Base-by-base conservation (phyloP, 495 filamentous ascomycete genomes). In the Penicillium verhagenii region DNA sequence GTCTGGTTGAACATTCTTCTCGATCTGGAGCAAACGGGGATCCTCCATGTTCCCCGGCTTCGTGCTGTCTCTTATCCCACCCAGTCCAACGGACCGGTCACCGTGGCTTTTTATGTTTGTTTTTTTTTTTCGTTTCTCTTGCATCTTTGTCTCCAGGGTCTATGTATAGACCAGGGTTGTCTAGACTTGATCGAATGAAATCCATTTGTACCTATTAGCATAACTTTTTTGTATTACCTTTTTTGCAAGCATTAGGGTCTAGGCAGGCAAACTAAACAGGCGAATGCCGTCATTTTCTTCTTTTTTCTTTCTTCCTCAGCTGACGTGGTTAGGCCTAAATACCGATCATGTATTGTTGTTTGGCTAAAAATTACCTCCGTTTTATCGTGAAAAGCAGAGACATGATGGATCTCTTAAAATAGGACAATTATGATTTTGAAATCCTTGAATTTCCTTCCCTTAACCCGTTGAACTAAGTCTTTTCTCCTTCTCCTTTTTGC, bases 81-180 rank as follows among this genome's bases (percentile, higher is more conserved):
- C 61, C 64, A 62, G 61, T 46, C 64, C 64, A 57, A 44, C 53
- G 64, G 64, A 59, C 50, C 58, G 56, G 61, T 31, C n/a, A n/a
- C n/a, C n/a, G 53, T 42, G 28, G 20, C 45, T 31, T 59, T 63
- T 43, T 51, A 50, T 56, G 47, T 4, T 25, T 23, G 5, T 42
- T 51, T 53, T 56, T 50, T 4, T 25, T 23, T 13, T 42, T 13
- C 3, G 18, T 8, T 23, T 28, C 14, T 43, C 37, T 26, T 19
- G n/a, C n/a, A n/a, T n/a, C n/a, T n/a, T n/a, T n/a, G n/a, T n/a
- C n/a, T n/a, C n/a, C n/a, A n/a, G n/a, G n/a, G n/a, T n/a, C n/a
- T n/a, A n/a, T n/a, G n/a, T n/a, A n/a, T n/a, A n/a, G 28, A 48
- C 14, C n/a, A 20, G 20, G 28, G 6, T 35, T 35, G 6, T 5